Evolutionary conservation across 768 basidiomycete genomes (phyloP).

Genomic region (Coprinopsis strossmayeri): DNA sequence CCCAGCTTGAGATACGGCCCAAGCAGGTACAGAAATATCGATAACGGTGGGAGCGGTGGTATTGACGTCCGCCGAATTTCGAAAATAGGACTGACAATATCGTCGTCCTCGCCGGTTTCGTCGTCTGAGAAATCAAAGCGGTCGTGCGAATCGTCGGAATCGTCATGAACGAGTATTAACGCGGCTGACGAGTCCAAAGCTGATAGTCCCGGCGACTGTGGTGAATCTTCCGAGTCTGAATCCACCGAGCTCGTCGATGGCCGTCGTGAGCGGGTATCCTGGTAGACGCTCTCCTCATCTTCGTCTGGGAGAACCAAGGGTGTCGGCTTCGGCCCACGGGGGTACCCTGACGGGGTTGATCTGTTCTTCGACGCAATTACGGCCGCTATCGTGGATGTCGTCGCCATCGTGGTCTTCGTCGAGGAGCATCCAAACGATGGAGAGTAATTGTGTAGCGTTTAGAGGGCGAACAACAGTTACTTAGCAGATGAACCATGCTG

Average conservation of each 20-base stretch:
- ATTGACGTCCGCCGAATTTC: constrained; percentile 34
- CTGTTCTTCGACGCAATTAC: constrained; percentile 1
- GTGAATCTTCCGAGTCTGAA: neutral
- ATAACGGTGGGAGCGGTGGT: constrained; percentile 49
- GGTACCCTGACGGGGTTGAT: neutral
- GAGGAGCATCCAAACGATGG: too few relatives aligned
- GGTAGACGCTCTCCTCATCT: neutral
- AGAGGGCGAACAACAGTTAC: too few relatives aligned
- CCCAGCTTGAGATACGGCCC: constrained; percentile 67
- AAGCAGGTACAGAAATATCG: constrained; percentile 65
- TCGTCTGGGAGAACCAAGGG: neutral
- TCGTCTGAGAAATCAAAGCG: constrained; percentile 33
- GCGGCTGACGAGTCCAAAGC: constrained; percentile 41
- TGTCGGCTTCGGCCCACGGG: neutral
- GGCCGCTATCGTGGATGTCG: constrained; percentile 3
- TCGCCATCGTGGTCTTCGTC: constrained; percentile 2
- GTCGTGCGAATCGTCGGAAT: constrained; percentile 34
- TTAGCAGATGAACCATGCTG: too few relatives aligned
- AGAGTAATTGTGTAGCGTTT: too few relatives aligned
- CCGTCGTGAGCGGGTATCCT: neutral
- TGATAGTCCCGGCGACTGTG: constrained; percentile 11
- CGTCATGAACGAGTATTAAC: constrained; percentile 57
- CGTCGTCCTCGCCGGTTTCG: constrained; percentile 38
- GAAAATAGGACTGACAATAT: constrained; percentile 37
- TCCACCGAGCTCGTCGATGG: constrained; percentile 1